Evolutionary conservation across 768 basidiomycete genomes (phyloP), one percentile per base, ranked within the genome.

Genomic region (Agaricus subrufescens): DNA sequence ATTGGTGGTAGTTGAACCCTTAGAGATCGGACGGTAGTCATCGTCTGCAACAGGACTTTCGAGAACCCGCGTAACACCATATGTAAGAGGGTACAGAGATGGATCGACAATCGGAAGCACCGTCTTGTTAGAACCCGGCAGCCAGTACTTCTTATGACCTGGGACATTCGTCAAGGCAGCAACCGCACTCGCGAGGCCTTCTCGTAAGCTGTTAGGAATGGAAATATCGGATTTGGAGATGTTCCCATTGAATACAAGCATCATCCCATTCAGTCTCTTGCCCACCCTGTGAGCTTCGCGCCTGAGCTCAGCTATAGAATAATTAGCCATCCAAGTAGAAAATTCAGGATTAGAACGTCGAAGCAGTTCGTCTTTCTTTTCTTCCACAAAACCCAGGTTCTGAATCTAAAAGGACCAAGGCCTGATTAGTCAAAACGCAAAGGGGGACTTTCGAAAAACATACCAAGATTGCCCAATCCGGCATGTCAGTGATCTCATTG

Each of bases 21-120:
- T 19, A 19, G 19, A 19, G 19, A 19, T 19, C 19, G 19, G 19
- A 19, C 19, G 19, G 19, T 19, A 19, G 19, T 19, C 19, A 19
- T 19, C 19, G 19, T 19, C 19, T 19, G 19, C 19, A 19, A 19
- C 19, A 19, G 19, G 19, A 14, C 30, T 26, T 2, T 44, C 34
- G n/a, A 66, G 43, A n/a, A 64, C 53, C 19, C 48, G 54, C 1
- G 68, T 69, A 23, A 59, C 62, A 12, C 66, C 71, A 57, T 73
- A 74, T 3, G 69, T 60, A 0, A 76, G 49, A 31, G 67, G 68
- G 60, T 67, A 76, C 1, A 78, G 67, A 4, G 76, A 71, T 39
- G 77, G 76, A 54, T 78, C 74, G 1, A 76, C 70, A 65, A 58
- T 76, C 74, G 11, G 5, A 46, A 79, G 70, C 0, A 77, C 75